Percentiles rank a stretch among this genome's conserved stretches.
These are phyloP conservation scores for Pythium scleroteichum DNA, from an alignment of 352 stramenopile genomes.

Conservation along the genomic window DNA sequence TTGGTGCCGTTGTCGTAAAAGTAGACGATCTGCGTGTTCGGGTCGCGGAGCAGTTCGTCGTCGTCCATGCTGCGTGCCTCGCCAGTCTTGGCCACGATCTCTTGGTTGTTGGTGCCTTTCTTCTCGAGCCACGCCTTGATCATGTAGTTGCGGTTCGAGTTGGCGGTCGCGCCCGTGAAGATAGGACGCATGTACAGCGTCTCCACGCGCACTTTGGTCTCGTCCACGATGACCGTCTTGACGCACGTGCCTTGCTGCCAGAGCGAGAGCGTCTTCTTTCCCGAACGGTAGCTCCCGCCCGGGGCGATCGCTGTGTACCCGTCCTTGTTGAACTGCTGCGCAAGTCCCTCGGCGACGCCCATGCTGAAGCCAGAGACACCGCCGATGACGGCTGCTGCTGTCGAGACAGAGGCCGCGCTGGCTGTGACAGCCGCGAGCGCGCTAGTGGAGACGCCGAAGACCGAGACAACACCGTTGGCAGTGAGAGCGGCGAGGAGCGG, in stretches of 20 bases:
- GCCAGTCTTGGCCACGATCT: slow-evolving; percentile 19
- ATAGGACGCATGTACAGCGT: slow-evolving; percentile 57
- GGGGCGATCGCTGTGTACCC: slow-evolving; percentile 38
- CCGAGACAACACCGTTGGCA: slow-evolving; percentile 11
- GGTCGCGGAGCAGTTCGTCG: background rate
- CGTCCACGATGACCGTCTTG: slow-evolving; percentile 38
- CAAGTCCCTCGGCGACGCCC: slow-evolving; percentile 34
- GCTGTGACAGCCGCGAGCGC: slow-evolving; percentile 16
- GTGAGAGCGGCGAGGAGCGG: slow-evolving; percentile 9
- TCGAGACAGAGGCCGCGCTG: slow-evolving; percentile 8
- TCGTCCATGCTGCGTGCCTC: background rate
- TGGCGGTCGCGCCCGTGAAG: slow-evolving; percentile 48
- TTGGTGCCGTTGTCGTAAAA: slow-evolving; percentile 38
- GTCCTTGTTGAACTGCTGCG: slow-evolving; percentile 36
- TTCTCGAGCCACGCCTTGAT: slow-evolving; percentile 58
- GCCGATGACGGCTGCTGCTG: slow-evolving; percentile 23
- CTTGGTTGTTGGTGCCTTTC: slow-evolving; percentile 34
- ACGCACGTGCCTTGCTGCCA: slow-evolving; percentile 56
- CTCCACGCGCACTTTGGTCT: slow-evolving; percentile 37
- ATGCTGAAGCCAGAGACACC: slow-evolving; percentile 40
- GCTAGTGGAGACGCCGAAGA: slow-evolving; percentile 23
- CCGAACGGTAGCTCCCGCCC: slow-evolving; percentile 33
- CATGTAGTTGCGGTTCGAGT: slow-evolving; percentile 45
- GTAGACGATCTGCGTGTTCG: slow-evolving; percentile 11
- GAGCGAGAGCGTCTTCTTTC: slow-evolving; percentile 44